Evolutionary conservation across 75 land plant species (phyloP).

Genomic region (Picea sitchensis): DNA sequence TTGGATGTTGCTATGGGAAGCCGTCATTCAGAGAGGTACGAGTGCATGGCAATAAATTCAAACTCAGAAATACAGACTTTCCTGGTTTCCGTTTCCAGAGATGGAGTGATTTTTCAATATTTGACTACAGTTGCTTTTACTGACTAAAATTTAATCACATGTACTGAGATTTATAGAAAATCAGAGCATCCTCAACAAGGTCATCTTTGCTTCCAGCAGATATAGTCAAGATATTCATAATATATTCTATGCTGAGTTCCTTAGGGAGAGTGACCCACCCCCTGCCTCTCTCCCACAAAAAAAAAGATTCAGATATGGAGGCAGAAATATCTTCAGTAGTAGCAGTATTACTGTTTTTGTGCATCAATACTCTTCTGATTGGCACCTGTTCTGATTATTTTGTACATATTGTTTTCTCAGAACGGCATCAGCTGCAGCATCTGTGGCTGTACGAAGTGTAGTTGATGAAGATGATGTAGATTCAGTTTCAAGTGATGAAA

Average conservation of each 20-base stretch:
- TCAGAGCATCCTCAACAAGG: neutral
- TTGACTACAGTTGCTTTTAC: neutral
- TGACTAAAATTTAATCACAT: neutral
- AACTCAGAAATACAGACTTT: neutral
- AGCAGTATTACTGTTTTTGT: neutral
- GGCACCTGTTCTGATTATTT: neutral
- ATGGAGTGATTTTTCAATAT: neutral
- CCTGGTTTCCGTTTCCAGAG: neutral
- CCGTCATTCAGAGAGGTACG: slow-evolving; percentile 62
- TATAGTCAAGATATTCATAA: neutral
- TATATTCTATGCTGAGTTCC: neutral
- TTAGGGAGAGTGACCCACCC: neutral
- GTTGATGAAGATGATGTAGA: slow-evolving; percentile 61
- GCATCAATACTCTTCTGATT: neutral
- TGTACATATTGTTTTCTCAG: slow-evolving; percentile 21
- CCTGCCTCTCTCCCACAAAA: neutral
- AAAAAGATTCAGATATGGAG: neutral
- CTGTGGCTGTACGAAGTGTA: slow-evolving; percentile 35
- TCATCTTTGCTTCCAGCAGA: neutral
- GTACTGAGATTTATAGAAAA: neutral
- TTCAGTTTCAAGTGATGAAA: slow-evolving; percentile 58
- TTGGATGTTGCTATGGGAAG: slow-evolving; percentile 50
- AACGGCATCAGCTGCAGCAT: slow-evolving; percentile 59
- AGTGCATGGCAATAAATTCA: neutral
- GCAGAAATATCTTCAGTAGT: neutral